Percentiles rank a stretch among this genome's conserved stretches.
Evolutionary conservation across 768 basidiomycete species (phyloP).

Genomic region (Rhodosporidiobolus sp.): DNA sequence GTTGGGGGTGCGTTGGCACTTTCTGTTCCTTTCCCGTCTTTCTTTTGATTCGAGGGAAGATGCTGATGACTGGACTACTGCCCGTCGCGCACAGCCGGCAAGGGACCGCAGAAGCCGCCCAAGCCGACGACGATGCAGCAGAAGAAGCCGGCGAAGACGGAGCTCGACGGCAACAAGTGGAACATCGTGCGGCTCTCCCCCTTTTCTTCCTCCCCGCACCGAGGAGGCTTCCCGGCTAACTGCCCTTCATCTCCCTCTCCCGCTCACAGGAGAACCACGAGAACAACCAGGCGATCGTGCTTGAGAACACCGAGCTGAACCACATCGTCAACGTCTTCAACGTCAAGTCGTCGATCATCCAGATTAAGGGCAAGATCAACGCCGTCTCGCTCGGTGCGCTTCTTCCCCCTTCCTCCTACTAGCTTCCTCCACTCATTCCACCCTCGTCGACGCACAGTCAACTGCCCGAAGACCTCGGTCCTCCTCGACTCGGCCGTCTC

Average conservation of each 20-base stretch:
- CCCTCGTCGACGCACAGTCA: conserved; percentile 56
- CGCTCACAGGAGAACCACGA: conserved; percentile 80
- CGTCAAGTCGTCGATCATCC: conserved; percentile 78
- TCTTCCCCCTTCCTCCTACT: conserved; percentile 30
- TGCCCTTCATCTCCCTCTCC: neutral
- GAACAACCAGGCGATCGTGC: conserved; percentile 64
- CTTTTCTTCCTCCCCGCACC: conserved; percentile 1
- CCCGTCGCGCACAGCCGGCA: neutral
- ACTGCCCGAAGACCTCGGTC: conserved; percentile 80
- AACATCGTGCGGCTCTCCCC: conserved; percentile 61
- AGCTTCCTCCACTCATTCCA: neutral
- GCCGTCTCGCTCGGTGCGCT: conserved; percentile 82
- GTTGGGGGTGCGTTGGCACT: neutral
- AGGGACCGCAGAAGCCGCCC: conserved; percentile 54
- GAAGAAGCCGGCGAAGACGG: conserved; percentile 88
- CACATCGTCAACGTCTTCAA: conserved; percentile 85
- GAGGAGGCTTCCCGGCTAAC: neutral
- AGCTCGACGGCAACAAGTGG: conserved; percentile 91
- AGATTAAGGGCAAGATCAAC: conserved; percentile 90
- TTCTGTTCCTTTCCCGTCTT: neutral
- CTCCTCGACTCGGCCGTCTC: conserved; percentile 92
- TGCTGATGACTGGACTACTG: neutral
- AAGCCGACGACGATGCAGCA: conserved; percentile 75
- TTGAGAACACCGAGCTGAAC: conserved; percentile 71
- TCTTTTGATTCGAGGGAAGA: too few species aligned